Conservation (phyloP, 495 filamentous ascomycete species). For the Xeromyces bisporus region DNA sequence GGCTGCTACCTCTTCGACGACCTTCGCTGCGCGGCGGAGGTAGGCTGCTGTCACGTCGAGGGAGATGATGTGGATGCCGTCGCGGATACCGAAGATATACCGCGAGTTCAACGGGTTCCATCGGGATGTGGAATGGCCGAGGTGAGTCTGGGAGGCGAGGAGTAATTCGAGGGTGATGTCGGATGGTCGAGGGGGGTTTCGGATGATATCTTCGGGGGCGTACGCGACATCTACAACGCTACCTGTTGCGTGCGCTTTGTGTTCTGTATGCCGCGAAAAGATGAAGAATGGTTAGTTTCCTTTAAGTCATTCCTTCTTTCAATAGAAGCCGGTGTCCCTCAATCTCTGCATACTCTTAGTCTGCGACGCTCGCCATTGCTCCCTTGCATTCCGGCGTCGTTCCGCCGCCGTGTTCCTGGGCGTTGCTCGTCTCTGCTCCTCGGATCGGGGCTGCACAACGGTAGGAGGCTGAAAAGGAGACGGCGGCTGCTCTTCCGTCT, state of each 20-base stretch:
- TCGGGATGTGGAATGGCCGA: conserved; percentile 79
- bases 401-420: no score
- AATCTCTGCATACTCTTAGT: no score
- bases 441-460: no score
- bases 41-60: conserved; percentile 76
- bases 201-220: conserved; percentile 46
- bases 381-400: no score
- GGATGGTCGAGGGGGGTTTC: conserved; percentile 52
- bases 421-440: no score
- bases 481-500: neutral
- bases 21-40: conserved; percentile 72
- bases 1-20: conserved; percentile 74
- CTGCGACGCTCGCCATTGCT: no score
- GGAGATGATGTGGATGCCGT: conserved; percentile 85
- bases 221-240: conserved; percentile 28
- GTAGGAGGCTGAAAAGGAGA: no score
- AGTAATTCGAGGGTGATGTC: conserved; percentile 84
- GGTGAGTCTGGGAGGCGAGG: conserved; percentile 76
- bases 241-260: conserved; percentile 18
- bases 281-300: neutral
- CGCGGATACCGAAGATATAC: conserved; percentile 85
- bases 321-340: no score
- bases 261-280: conserved; percentile 14
- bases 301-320: no score
- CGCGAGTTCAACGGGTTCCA: conserved; percentile 93